Conservation (phyloP, 2,329 filamentous ascomycete species). For the Alternaria consortialis region DNA sequence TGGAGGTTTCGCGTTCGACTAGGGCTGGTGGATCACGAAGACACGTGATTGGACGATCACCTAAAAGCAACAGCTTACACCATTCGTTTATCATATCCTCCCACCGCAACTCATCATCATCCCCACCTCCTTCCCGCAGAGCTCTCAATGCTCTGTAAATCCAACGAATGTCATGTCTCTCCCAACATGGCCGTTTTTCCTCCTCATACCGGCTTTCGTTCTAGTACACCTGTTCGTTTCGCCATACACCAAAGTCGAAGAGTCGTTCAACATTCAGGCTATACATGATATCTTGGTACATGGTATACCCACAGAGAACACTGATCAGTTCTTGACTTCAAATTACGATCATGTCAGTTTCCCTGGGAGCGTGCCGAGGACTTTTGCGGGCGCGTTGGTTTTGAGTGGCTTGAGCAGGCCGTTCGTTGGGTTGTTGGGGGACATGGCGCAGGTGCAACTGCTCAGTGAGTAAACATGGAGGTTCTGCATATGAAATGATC, state of each 20-base stretch:
- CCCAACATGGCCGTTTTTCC: conserved; percentile 37
- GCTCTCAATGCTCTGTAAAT: background rate
- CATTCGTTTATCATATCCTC: background rate
- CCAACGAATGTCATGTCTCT: conserved; percentile 29
- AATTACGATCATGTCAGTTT: conserved; percentile 92
- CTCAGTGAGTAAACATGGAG: conserved; percentile 55
- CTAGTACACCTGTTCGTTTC: conserved; percentile 75
- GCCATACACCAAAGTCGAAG: conserved; percentile 97
- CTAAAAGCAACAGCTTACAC: background rate
- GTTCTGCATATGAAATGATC: background rate
- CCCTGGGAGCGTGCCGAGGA: conserved; percentile 88
- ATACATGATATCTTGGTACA: conserved; percentile 87
- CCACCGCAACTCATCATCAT: background rate
- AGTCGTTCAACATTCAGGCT: conserved; percentile 97
- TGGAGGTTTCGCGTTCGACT: conserved; percentile 12
- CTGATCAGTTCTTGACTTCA: conserved; percentile 63
- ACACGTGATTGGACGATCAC: conserved; percentile 36
- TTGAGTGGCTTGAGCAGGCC: conserved; percentile 78
- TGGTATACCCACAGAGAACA: conserved; percentile 71
- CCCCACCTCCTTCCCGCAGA: background rate
- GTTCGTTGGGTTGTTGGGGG: conserved; percentile 65
- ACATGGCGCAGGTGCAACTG: conserved; percentile 65
- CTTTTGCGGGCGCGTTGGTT: conserved; percentile 82
- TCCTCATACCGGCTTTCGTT: conserved; percentile 43
- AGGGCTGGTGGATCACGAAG: conserved; percentile 16